These are phyloP conservation scores for Didymella exigua DNA, from an alignment of 2,329 filamentous ascomycete species.

Conservation along the genomic window DNA sequence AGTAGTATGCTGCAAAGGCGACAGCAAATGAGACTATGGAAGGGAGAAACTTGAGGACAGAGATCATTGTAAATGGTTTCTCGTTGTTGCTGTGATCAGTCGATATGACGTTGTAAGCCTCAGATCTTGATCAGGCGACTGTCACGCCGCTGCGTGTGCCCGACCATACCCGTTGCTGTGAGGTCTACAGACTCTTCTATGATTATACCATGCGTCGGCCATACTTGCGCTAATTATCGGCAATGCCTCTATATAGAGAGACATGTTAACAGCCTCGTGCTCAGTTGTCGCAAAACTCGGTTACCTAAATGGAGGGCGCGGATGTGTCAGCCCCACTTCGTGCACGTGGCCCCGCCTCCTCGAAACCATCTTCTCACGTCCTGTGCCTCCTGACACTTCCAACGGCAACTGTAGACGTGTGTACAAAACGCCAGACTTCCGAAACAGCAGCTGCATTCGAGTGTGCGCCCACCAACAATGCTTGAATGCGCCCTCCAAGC, in stretches of 20 bases:
- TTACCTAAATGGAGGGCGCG: neutral
- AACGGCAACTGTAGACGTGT: constrained; percentile 5
- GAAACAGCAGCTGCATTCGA: neutral
- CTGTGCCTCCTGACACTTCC: neutral
- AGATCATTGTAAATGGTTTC: constrained; percentile 1
- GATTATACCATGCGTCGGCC: neutral
- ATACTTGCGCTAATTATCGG: too few species aligned
- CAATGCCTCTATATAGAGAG: neutral
- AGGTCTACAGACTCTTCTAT: too few species aligned
- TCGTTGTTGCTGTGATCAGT: constrained; percentile 1
- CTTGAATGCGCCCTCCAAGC: neutral
- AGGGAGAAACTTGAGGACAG: neutral
- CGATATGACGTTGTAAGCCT: constrained; percentile 4
- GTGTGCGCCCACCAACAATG: neutral
- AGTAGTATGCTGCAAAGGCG: neutral
- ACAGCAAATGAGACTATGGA: neutral
- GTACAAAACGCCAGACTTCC: neutral
- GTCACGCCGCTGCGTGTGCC: constrained; percentile 8
- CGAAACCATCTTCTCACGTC: constrained; percentile 7
- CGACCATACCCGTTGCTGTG: neutral
- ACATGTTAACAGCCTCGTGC: neutral
- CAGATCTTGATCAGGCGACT: constrained; percentile 16
- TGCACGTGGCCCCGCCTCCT: neutral
- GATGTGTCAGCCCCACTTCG: neutral
- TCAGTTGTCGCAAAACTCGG: neutral